These are phyloP conservation scores for Aspergillus ellipticus DNA, from an alignment of 495 filamentous ascomycete species.

Conservation along the genomic window DNA sequence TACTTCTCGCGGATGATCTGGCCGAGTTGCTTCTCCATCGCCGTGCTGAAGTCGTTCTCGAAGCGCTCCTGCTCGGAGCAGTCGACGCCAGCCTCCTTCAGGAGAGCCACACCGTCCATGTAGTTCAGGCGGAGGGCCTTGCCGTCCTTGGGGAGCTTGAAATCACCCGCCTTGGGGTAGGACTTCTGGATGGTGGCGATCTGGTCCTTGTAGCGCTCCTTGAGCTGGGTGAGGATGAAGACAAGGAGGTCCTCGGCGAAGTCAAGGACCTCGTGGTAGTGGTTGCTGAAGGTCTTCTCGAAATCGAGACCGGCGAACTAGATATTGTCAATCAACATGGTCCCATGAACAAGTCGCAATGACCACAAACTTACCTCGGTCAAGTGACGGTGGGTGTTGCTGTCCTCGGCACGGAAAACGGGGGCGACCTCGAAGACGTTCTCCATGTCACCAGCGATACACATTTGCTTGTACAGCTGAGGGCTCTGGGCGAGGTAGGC, in stretches of 20 bases:
- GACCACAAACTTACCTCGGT: slow-evolving; percentile 59
- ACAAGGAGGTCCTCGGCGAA: slow-evolving; percentile 83
- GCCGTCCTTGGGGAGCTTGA: slow-evolving; percentile 58
- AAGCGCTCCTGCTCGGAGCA: slow-evolving; percentile 76
- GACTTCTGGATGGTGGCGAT: slow-evolving; percentile 64
- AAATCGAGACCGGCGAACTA: slow-evolving; percentile 93
- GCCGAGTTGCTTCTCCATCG: slow-evolving; percentile 88
- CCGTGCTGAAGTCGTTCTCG: slow-evolving; percentile 59
- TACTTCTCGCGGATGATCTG: slow-evolving; percentile 79
- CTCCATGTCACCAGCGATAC: slow-evolving; percentile 88
- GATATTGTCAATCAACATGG: neutral
- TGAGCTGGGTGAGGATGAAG: slow-evolving; percentile 77
- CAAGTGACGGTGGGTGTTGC: slow-evolving; percentile 93
- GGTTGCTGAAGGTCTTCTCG: slow-evolving; percentile 87
- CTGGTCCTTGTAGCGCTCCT: slow-evolving; percentile 61
- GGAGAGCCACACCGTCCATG: slow-evolving; percentile 75
- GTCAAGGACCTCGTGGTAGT: slow-evolving; percentile 82
- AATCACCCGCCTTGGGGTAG: slow-evolving; percentile 54
- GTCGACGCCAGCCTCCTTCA: slow-evolving; percentile 75
- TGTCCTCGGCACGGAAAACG: slow-evolving; percentile 96
- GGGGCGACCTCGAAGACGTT: slow-evolving; percentile 86
- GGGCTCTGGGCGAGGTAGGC: slow-evolving; percentile 90
- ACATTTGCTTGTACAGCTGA: slow-evolving; percentile 95
- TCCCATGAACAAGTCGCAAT: slow-evolving; percentile 51
- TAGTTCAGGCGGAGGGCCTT: slow-evolving; percentile 81